These are phyloP conservation scores for Penicillium psychrofluorescens DNA, from an alignment of 495 filamentous ascomycete species.

Conservation along the genomic window DNA sequence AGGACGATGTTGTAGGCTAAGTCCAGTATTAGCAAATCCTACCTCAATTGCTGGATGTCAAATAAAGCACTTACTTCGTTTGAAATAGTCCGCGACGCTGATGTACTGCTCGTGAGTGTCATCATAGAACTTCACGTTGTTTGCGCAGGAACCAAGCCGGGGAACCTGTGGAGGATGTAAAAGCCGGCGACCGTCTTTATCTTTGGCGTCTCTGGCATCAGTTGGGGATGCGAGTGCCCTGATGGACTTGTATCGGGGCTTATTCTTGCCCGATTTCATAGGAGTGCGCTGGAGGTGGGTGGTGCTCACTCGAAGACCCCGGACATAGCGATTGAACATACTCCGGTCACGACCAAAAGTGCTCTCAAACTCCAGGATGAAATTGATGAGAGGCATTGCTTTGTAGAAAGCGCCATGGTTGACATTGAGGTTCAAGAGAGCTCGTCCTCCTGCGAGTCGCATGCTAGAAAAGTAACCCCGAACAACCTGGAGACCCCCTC, in stretches of 20 bases:
- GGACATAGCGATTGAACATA: slow-evolving; percentile 3
- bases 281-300: not conserved
- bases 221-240: slow-evolving; percentile 4
- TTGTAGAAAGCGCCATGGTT: slow-evolving; percentile 37
- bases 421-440: slow-evolving; percentile 45
- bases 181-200: not conserved
- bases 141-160: slow-evolving; percentile 1
- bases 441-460: slow-evolving; percentile 24
- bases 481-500: slow-evolving; percentile 29
- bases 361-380: slow-evolving; percentile 12
- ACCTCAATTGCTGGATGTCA: not conserved
- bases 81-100: slow-evolving; percentile 11
- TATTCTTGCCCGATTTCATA: not conserved
- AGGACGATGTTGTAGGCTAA: slow-evolving; percentile 8
- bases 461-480: slow-evolving; percentile 45
- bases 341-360: not conserved
- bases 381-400: slow-evolving; percentile 10
- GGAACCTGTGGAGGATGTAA: not conserved
- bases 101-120: slow-evolving; percentile 1
- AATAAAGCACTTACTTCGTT: slow-evolving; percentile 1
- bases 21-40: not conserved
- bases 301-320: slow-evolving; percentile 5
- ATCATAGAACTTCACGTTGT: slow-evolving; percentile 8
- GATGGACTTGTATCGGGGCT: slow-evolving; percentile 1
- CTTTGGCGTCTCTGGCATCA: slow-evolving; percentile 1